Evolutionary conservation across 345 rosid species (phyloP).

Genomic region (Jatropha curcas): DNA sequence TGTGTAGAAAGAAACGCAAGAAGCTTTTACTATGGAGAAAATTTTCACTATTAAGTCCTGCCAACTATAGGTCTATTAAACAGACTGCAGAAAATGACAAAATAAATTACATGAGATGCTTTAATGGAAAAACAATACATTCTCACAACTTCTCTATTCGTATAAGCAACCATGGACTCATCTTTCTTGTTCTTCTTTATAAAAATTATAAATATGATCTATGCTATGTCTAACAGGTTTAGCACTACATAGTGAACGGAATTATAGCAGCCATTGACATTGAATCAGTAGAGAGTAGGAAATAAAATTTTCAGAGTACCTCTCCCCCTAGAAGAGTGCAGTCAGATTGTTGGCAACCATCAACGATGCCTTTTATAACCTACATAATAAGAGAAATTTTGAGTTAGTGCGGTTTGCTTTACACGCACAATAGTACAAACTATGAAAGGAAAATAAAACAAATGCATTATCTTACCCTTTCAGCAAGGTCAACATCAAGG

Average conservation of each 20-base stretch:
- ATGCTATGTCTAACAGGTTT: background rate
- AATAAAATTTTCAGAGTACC: constrained; percentile 37
- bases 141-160: background rate
- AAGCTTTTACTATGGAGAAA: background rate
- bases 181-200: background rate
- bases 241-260: background rate
- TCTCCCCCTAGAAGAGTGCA: constrained; percentile 94
- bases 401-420: background rate
- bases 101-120: background rate
- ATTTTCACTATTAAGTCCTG: background rate
- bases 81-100: background rate
- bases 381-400: constrained; percentile 19
- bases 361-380: constrained; percentile 94
- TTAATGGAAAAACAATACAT: background rate
- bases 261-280: background rate
- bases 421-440: background rate
- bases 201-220: background rate
- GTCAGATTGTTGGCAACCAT: constrained; percentile 82
- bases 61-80: background rate
- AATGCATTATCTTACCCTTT: constrained; percentile 49
- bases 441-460: background rate
- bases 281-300: background rate
- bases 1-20: background rate
- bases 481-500: constrained; percentile 96
- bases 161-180: background rate